Conservation (phyloP, 768 basidiomycete species). For the Cystobasidium onofrii region DNA sequence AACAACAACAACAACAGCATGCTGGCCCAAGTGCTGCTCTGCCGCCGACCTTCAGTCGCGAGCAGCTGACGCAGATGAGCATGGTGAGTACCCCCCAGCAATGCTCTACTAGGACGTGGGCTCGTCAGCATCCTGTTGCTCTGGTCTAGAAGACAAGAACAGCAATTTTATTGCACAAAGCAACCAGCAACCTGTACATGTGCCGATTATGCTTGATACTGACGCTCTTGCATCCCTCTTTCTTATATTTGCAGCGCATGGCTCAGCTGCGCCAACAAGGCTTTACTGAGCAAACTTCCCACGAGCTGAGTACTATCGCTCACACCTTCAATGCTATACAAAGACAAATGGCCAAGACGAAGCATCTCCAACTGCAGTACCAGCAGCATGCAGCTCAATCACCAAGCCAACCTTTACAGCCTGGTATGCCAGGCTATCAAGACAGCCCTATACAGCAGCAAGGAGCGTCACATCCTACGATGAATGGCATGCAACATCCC, state of each 20-base stretch:
- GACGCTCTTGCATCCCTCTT: no score
- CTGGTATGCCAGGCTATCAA: neutral
- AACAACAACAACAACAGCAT: neutral
- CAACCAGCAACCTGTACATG: no score
- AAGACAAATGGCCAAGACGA: conserved; percentile 35
- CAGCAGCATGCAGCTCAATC: conserved; percentile 24
- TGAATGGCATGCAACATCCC: neutral
- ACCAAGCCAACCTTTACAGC: neutral
- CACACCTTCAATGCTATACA: conserved; percentile 47
- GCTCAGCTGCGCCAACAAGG: conserved; percentile 50
- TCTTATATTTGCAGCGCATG: conserved; percentile 54
- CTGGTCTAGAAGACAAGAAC: neutral
- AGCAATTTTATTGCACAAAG: no score
- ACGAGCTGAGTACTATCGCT: conserved; percentile 50
- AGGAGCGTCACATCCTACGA: neutral
- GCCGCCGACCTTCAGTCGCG: conserved; percentile 13
- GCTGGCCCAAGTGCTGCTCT: neutral
- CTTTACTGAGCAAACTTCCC: conserved; percentile 49
- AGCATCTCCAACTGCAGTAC: conserved; percentile 7
- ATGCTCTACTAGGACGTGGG: conserved; percentile 4
- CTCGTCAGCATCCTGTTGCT: neutral
- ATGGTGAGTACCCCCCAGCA: conserved; percentile 36
- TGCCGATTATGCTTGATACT: no score
- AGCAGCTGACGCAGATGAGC: conserved; percentile 29
- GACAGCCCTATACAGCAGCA: neutral